Evolutionary conservation across 2,329 filamentous ascomycete genomes (phyloP), one percentile per base, ranked within the genome.

Genomic region (Triangularia verruculosa): DNA sequence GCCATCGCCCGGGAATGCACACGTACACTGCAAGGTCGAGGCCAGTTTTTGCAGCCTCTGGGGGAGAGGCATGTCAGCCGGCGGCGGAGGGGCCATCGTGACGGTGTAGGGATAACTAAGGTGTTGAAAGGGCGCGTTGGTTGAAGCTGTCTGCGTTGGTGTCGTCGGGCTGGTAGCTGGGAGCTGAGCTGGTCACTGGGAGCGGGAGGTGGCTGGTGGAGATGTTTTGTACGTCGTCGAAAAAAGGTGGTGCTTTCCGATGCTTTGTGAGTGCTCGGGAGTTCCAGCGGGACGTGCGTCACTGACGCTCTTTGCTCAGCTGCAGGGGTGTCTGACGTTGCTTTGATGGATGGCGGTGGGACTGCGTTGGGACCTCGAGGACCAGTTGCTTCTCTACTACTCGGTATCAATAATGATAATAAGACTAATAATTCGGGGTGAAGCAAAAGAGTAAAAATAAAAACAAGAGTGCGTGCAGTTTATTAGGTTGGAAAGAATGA

Each of bases 11-110:
- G 51, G 56, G 61, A 68, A 78, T 55, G 25, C 56, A 59, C 76
- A 87, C 80, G 77, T 87, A 90, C 94, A 99, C 82, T 98, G 95
- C 70, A 98, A 83, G 54, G 93, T 98, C 78, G 96, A 88, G 70
- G 89, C 93, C 70, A 98, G 84, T 71, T 86, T 83, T 72, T 92
- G 78, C 65, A 97, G 80, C 74, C 93, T 86, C 81, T 95, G 88
- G 74, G 81, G 79, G 72, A 95, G 82, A 76, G 92, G 88, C 77
- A 90, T 78, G 71, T 80, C 84, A 64, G 89, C 80, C 64, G 89
- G 80, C 69, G 90, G 89, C 77, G 90, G 89, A 79, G 91, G 89
- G 78, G 91, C 86, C 89, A 91, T 91, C 61, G 58, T 62, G 60
- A 55, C 58, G 60, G 22, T n/a, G 6, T 15, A 15, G 55, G 24